These are phyloP conservation scores for Chlorella sorokiniana DNA, from an alignment of 139 green algal species.

Conservation along the genomic window DNA sequence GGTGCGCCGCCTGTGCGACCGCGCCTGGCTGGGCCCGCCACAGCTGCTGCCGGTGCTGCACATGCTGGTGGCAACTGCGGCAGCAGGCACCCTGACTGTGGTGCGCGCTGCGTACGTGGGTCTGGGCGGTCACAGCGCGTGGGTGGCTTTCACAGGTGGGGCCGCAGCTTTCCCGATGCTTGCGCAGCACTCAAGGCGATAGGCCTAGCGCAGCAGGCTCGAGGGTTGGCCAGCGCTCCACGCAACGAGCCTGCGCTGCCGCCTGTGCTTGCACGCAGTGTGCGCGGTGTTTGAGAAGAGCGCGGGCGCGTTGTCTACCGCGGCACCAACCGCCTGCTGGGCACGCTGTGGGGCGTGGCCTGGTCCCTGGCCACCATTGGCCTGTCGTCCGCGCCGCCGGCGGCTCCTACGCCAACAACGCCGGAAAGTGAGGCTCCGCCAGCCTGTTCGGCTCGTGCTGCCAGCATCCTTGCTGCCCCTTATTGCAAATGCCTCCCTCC, in stretches of 20 bases:
- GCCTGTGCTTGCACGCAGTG: neutral
- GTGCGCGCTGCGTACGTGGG: neutral
- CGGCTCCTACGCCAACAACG: neutral
- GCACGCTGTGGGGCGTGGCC: neutral
- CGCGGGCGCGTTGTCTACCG: neutral
- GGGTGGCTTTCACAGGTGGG: slow-evolving; percentile 1
- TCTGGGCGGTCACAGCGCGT: neutral
- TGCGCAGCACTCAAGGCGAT: too few species aligned
- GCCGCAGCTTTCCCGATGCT: too few species aligned
- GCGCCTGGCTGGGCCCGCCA: neutral
- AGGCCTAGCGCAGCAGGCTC: neutral
- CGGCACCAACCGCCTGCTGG: neutral
- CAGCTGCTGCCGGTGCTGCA: slow-evolving; percentile 14
- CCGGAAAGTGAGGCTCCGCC: neutral
- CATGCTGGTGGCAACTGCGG: neutral
- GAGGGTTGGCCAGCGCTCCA: neutral
- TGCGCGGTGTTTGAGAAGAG: neutral
- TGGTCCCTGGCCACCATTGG: neutral
- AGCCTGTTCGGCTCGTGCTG: too few species aligned
- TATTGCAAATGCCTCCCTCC: neutral
- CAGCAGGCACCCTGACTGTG: neutral
- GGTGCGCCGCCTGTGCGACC: neutral
- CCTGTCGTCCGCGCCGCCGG: neutral
- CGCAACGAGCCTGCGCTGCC: neutral
- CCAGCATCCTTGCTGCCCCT: too few species aligned